A percentile compares a stretch with the other conserved stretches of the same genome.
Conservation (phyloP, 2,329 filamentous ascomycete genomes). For the Nigrospora oryzae region DNA sequence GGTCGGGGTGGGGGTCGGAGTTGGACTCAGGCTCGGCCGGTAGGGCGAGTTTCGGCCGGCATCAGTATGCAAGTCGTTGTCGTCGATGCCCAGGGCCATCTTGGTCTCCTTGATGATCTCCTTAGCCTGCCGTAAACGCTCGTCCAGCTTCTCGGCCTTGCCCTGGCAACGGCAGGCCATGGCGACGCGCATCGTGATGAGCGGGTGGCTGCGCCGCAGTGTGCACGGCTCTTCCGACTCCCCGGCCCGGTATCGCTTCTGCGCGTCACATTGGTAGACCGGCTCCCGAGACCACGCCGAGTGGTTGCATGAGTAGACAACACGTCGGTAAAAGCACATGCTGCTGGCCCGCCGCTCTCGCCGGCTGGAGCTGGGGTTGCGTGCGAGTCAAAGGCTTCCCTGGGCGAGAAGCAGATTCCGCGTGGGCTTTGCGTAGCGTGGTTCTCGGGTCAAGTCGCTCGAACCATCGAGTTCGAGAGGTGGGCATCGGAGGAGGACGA, state of each 20-base stretch:
- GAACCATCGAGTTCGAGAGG: too few relatives aligned
- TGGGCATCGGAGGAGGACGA: too few relatives aligned
- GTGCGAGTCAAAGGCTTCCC: too few relatives aligned
- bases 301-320: conserved; percentile 17
- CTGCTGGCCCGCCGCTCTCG: background rate
- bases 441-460: too few relatives aligned
- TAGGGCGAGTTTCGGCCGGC: background rate
- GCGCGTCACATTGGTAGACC: conserved; percentile 7
- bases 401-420: too few relatives aligned
- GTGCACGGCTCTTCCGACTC: conserved; percentile 8
- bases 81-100: conserved; percentile 1
- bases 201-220: conserved; percentile 7
- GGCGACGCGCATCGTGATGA: conserved; percentile 8
- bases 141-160: background rate
- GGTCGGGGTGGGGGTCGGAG: background rate
- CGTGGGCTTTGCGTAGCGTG: too few relatives aligned
- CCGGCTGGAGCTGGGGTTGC: too few relatives aligned
- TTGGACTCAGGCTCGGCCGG: background rate
- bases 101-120: conserved; percentile 3
- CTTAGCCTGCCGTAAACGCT: conserved; percentile 2
- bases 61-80: conserved; percentile 2
- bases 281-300: conserved; percentile 4
- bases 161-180: conserved; percentile 10
- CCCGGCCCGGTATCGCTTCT: conserved; percentile 7
- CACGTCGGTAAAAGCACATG: conserved; percentile 18